Percentiles rank a stretch among this genome's conserved stretches.
phyloP scores from a whole-genome alignment of 148 eudicot genomes.

The Fallopia convolvulus region DNA sequence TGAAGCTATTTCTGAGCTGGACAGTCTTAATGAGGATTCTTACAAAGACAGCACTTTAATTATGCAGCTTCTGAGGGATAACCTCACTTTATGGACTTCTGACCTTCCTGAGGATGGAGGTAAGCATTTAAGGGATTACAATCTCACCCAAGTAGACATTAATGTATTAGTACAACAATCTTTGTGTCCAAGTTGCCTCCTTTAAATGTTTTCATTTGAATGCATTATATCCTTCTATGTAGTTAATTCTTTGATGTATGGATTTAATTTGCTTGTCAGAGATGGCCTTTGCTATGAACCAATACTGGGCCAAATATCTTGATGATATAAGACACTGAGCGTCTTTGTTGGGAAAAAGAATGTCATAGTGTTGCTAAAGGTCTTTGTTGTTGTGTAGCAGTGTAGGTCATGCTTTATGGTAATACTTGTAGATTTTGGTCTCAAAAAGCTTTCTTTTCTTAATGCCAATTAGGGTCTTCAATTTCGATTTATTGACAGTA shows the following conservation, averaged over 20 bases:
- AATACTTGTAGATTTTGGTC: not conserved
- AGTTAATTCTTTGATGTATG: not conserved
- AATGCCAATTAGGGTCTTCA: not conserved
- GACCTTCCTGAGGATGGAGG: conserved; percentile 9
- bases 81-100: conserved; percentile 4
- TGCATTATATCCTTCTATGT: not conserved
- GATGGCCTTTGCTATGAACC: not conserved
- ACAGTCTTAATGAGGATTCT: not conserved
- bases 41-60: conserved; percentile 7
- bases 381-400: not conserved
- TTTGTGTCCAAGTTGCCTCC: not conserved
- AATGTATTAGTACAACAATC: not conserved
- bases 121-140: not conserved
- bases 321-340: too few relatives aligned
- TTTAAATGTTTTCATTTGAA: not conserved
- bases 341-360: not conserved
- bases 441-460: not conserved
- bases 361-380: not conserved
- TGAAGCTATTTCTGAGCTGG: conserved; percentile 5
- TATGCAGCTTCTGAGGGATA: conserved; percentile 1
- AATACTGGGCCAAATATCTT: not conserved
- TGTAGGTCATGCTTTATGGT: not conserved
- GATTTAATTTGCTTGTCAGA: not conserved
- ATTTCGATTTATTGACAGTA: not conserved
- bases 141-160: not conserved